Evolutionary conservation across 2,329 filamentous ascomycete species (phyloP).

Genomic region (Whalleya microplaca): DNA sequence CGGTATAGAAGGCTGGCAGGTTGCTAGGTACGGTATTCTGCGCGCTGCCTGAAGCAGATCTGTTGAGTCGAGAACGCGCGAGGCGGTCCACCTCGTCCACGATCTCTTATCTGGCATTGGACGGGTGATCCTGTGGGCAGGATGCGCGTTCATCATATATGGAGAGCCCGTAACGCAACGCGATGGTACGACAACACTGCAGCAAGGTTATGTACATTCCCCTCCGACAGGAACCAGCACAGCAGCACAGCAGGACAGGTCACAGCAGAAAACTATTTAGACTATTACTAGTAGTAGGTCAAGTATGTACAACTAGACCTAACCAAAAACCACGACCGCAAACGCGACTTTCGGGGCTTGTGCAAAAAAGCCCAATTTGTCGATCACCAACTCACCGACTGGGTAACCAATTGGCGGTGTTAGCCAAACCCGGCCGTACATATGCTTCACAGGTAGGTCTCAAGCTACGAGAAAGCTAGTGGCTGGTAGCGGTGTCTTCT

Average conservation of each 20-base stretch:
- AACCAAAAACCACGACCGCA: neutral
- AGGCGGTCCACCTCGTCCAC: conserved; percentile 23
- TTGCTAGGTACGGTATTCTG: too few relatives aligned
- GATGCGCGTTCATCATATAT: neutral
- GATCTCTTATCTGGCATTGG: conserved; percentile 36
- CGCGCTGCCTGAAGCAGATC: neutral
- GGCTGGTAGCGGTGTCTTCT: neutral
- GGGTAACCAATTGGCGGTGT: too few relatives aligned
- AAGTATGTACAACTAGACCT: too few relatives aligned
- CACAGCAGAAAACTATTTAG: conserved; percentile 7
- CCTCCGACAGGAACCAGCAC: conserved; percentile 23
- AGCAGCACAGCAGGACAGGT: conserved; percentile 20
- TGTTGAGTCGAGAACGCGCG: conserved; percentile 1
- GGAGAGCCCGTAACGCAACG: conserved; percentile 9
- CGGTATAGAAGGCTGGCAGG: neutral
- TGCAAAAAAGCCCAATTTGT: neutral
- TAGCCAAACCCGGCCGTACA: too few relatives aligned
- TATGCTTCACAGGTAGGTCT: neutral
- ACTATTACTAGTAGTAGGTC: too few relatives aligned
- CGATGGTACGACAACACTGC: conserved; percentile 23
- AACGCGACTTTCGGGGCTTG: neutral
- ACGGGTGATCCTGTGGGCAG: conserved; percentile 20
- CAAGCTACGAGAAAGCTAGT: neutral
- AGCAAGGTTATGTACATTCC: conserved; percentile 16
- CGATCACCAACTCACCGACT: neutral